These are phyloP conservation scores for Alternaria rosae DNA, from an alignment of 2,329 filamentous ascomycete genomes.

Conservation along the genomic window DNA sequence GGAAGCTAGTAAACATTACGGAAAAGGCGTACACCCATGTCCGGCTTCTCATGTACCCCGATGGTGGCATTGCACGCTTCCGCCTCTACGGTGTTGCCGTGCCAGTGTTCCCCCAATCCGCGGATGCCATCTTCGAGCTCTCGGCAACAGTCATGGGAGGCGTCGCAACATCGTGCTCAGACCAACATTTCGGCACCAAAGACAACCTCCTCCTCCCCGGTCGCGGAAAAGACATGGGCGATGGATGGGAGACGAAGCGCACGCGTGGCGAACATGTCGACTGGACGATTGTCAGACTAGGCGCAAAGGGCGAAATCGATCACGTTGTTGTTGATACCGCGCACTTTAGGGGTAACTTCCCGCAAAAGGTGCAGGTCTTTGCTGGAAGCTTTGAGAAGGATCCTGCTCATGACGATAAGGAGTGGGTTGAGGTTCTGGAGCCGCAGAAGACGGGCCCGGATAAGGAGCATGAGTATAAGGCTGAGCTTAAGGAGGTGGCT, in stretches of 20 bases:
- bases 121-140: slow-evolving; percentile 73
- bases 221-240: slow-evolving; percentile 83
- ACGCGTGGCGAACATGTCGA: slow-evolving; percentile 78
- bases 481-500: slow-evolving; percentile 56
- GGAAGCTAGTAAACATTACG: slow-evolving; percentile 67
- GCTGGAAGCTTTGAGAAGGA: slow-evolving; percentile 66
- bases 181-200: slow-evolving; percentile 85
- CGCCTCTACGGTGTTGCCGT: slow-evolving; percentile 78
- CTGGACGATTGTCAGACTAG: slow-evolving; percentile 81
- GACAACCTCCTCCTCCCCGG: slow-evolving; percentile 82
- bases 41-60: slow-evolving; percentile 82
- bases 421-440: slow-evolving; percentile 71
- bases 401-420: slow-evolving; percentile 63
- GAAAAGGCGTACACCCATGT: slow-evolving; percentile 79
- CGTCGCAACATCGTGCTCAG: slow-evolving; percentile 76
- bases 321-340: slow-evolving; percentile 79
- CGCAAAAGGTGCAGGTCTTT: slow-evolving; percentile 74
- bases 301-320: slow-evolving; percentile 69
- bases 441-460: slow-evolving; percentile 76
- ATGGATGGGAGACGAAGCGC: slow-evolving; percentile 85
- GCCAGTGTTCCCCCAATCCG: slow-evolving; percentile 75
- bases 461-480: slow-evolving; percentile 70
- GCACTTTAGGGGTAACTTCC: slow-evolving; percentile 84
- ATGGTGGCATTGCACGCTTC: slow-evolving; percentile 83
- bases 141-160: slow-evolving; percentile 81